Percentiles rank a stretch among this genome's conserved stretches.
phyloP scores from a whole-genome alignment of 2,329 filamentous ascomycete species.

The Phyllosticta capitalensis region DNA sequence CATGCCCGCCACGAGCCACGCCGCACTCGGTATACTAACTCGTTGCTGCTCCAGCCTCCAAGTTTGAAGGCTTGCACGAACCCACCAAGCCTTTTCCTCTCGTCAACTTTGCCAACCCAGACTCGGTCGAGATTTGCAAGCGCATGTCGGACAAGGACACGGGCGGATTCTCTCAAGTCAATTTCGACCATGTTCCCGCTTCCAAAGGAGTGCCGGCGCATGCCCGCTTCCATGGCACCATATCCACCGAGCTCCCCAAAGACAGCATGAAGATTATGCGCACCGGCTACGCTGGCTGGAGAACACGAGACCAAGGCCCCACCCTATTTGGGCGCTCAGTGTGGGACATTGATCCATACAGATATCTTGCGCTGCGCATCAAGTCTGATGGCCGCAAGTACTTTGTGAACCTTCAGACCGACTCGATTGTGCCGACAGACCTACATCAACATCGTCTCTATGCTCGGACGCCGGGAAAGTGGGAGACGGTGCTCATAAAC shows the following conservation, averaged over 20 bases:
- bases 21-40: constrained; percentile 21
- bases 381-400: constrained; percentile 88
- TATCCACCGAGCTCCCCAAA: constrained; percentile 73
- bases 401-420: constrained; percentile 91
- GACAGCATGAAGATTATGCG: constrained; percentile 66
- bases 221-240: constrained; percentile 74
- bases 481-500: constrained; percentile 90
- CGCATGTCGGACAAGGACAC: constrained; percentile 80
- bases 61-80: constrained; percentile 58
- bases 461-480: constrained; percentile 66
- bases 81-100: constrained; percentile 56
- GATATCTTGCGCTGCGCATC: constrained; percentile 76
- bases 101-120: constrained; percentile 49
- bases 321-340: constrained; percentile 79
- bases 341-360: constrained; percentile 86
- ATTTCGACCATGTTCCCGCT: constrained; percentile 54
- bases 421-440: constrained; percentile 88
- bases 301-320: constrained; percentile 64
- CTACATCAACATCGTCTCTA: constrained; percentile 90
- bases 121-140: constrained; percentile 46
- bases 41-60: constrained; percentile 45
- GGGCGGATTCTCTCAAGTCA: constrained; percentile 70
- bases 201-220: constrained; percentile 50
- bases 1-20: constrained; percentile 24
- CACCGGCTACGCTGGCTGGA: constrained; percentile 82